Evolutionary conservation across 2,329 filamentous ascomycete genomes (phyloP).

Genomic region (Fusarium sterilihyphosum): DNA sequence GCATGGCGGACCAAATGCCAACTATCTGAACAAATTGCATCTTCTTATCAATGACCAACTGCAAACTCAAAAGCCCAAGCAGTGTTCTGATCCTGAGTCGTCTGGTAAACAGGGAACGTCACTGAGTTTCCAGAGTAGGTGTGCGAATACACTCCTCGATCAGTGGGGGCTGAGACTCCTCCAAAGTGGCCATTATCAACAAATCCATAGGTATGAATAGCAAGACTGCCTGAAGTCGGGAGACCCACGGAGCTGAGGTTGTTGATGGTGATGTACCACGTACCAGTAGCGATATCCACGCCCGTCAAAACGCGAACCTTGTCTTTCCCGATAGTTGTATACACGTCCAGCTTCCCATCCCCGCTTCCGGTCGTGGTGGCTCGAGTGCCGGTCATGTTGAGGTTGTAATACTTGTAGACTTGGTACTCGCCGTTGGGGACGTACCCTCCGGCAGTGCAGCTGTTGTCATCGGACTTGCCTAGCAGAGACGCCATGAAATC

Average conservation of each 20-base stretch:
- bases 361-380: background rate
- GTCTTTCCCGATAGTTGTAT: background rate
- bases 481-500: slow-evolving; percentile 5
- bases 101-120: background rate
- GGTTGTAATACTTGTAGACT: slow-evolving; percentile 1
- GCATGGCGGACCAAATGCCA: background rate
- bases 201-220: background rate
- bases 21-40: background rate
- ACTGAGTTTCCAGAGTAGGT: background rate
- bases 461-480: background rate
- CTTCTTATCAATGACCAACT: background rate
- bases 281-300: background rate
- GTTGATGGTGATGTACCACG: background rate
- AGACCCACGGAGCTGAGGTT: background rate
- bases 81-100: background rate
- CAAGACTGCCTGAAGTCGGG: background rate
- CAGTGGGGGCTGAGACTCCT: background rate
- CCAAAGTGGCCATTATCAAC: background rate
- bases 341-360: background rate
- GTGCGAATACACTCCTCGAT: background rate
- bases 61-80: background rate
- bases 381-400: background rate
- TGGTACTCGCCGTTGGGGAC: background rate
- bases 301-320: background rate
- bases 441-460: background rate